Evolutionary conservation across 2,329 filamentous ascomycete species (phyloP).

Genomic region (Exserohilum rostratum): DNA sequence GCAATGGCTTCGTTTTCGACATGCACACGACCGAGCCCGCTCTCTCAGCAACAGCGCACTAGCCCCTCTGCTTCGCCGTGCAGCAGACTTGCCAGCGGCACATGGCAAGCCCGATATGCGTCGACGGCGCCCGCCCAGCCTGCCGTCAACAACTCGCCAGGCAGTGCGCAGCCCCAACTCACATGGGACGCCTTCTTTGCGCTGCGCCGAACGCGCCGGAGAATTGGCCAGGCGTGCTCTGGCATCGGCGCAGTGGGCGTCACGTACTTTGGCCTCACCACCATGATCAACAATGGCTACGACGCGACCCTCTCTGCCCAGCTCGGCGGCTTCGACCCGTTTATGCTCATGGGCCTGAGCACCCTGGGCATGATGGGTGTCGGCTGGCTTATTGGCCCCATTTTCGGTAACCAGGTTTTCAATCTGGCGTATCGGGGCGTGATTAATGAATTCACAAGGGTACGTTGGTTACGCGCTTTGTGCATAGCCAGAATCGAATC

Average conservation of each 20-base stretch:
- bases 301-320: conserved; percentile 70
- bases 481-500: neutral
- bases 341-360: conserved; percentile 82
- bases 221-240: conserved; percentile 81
- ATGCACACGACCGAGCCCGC: conserved; percentile 33
- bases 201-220: conserved; percentile 82
- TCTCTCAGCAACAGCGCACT: conserved; percentile 21
- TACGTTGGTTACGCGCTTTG: conserved; percentile 49
- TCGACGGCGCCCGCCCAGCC: conserved; percentile 29
- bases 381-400: conserved; percentile 88
- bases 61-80: conserved; percentile 19
- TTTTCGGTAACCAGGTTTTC: conserved; percentile 80
- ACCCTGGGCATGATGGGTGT: conserved; percentile 77
- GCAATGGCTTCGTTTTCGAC: conserved; percentile 37
- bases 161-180: conserved; percentile 38
- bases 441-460: conserved; percentile 72
- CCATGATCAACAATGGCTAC: conserved; percentile 73
- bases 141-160: conserved; percentile 19
- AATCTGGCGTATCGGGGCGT: conserved; percentile 74
- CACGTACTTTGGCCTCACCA: conserved; percentile 66
- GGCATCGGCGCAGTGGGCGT: conserved; percentile 67
- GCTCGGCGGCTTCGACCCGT: conserved; percentile 85
- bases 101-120: conserved; percentile 27
- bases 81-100: conserved; percentile 9
- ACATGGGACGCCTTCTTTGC: conserved; percentile 92